Evolutionary conservation across 108 stramenopile genomes (phyloP), one percentile per base, ranked within the genome.

Genomic region (Cyclostephanos tholiformis): DNA sequence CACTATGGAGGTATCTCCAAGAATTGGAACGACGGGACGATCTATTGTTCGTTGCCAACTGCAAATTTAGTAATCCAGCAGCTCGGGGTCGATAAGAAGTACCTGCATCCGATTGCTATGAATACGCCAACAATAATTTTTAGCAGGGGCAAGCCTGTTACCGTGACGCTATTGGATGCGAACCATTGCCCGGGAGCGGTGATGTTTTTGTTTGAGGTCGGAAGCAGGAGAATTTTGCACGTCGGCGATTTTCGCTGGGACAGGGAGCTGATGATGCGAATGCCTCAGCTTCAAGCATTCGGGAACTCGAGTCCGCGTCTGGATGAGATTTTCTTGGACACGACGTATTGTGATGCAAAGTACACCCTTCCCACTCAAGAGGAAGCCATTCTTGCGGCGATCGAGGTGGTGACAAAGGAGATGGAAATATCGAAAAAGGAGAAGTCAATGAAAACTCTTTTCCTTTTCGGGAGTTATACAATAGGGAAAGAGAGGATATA

Each of bases 401-500:
- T 94, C 2, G 69, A 69, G 19, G 65, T 84, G 25, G 88, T 79
- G 26, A 67, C 73, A 59, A 71, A 84, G 36, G 88, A 93, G 66
- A 63, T 83, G 59, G 60, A 75, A 25, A 82, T 63, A 13, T 60
- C 66, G 1, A 82, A 79, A 35, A 71, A 69, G 39, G 80, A 74
- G 13, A 58, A 73, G 65, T 39, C 46, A 48, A 85, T 76, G 41
- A 60, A 79, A 52, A 86, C 89, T 4, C 80, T 98, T 0, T 85
- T 96, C 60, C 64, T 97, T n/a, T 96, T 98, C 67, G 97, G 97
- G 7, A 87, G 91, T 14, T 98, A 98, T 70, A 94, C 93, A 0
- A 97, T 98, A 39, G 97, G 97, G 22, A 98, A 98, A 72, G 97
- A 98, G 67, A 81, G 80, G 52, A 92, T 97, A n/a, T 95, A 91